Conservation (phyloP, 2,329 filamentous ascomycete species). For the Epichloe bromicola region DNA sequence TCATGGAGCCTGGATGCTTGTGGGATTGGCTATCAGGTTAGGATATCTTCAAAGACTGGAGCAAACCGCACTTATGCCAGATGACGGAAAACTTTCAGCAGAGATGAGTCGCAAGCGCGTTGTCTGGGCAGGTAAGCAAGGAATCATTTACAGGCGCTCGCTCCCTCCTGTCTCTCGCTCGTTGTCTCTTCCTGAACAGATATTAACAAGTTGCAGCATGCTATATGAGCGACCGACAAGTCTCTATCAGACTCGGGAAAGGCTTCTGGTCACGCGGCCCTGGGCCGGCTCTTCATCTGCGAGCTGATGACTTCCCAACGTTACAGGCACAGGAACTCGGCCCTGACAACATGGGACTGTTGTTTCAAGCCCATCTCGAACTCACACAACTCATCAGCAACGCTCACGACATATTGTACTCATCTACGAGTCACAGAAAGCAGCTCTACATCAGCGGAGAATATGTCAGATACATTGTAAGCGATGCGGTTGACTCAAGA, state of each 20-base stretch:
- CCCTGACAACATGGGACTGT: conserved; percentile 53
- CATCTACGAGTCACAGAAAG: conserved; percentile 55
- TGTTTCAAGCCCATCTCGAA: conserved; percentile 60
- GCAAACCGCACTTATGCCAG: conserved; percentile 51
- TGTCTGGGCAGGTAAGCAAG: conserved; percentile 45
- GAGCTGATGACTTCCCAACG: conserved; percentile 55
- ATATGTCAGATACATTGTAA: conserved; percentile 56
- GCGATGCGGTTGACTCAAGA: background rate
- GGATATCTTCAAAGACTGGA: conserved; percentile 60
- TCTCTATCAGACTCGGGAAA: conserved; percentile 57
- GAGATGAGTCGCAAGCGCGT: conserved; percentile 50
- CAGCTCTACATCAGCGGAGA: conserved; percentile 58
- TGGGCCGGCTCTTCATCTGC: conserved; percentile 50
- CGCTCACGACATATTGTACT: conserved; percentile 61
- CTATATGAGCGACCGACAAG: conserved; percentile 54
- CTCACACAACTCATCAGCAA: conserved; percentile 61
- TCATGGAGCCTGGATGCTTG: conserved; percentile 65
- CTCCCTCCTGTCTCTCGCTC: no score
- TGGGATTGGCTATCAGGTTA: conserved; percentile 55
- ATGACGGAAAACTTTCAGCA: conserved; percentile 43
- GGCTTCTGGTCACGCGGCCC: conserved; percentile 64
- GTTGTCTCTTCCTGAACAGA: background rate
- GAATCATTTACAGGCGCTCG: no score
- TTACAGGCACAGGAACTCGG: conserved; percentile 43
- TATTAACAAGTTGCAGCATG: conserved; percentile 27